Base-by-base conservation (phyloP, 2,329 filamentous ascomycete species). In the Fusarium austroafricanum region DNA sequence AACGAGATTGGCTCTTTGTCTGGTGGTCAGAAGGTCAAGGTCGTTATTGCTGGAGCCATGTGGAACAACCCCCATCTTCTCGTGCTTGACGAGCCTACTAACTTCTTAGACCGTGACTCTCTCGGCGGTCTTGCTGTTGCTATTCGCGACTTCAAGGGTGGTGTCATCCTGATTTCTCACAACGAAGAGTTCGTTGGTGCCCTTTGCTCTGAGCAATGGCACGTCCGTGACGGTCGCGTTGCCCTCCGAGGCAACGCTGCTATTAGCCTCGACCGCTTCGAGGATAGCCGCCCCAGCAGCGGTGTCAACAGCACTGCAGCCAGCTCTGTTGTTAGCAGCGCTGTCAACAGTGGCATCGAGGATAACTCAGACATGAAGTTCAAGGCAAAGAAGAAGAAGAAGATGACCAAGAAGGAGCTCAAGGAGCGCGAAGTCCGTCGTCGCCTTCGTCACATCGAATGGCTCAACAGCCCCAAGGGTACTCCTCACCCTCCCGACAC, bases 61-160 rank as follows among this genome's bases (percentile, higher is more conserved):
- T 97, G 94, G 94, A 97, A 98, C 84, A 98, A 98, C 84, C 96
- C 96, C 1, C 96, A 99, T 83, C 83, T 99, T 75, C 89, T 99
- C 65, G 96, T 99, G 47, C 90, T 99, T 23, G 96, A 99, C 86
- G 95, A 99, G 83, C 96, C 96, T 60, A 98, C 96, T 79, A 99
- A 99, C 84, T 99, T 97, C 87, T 89, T 99, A 84, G 96, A 99
- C 78, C 94, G 96, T 74, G 96, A 99, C 82, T 97, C 94, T 17
- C 90, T 99, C 18, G 96, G 96, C 76, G 96, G 95, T 80, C 88
- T 99, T 55, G 94, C 96, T n/a, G 94, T 97, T 39, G 96, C 96
- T 71, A 98, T 99, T 75, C 93, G 94, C 72, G 96, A 98, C 77
- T 99, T 96, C 89, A 96, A 94, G 84, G 96, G 96, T 71, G 96